Evolutionary conservation across 108 stramenopile genomes (phyloP).

Genomic region (Heterococcus sp.): DNA sequence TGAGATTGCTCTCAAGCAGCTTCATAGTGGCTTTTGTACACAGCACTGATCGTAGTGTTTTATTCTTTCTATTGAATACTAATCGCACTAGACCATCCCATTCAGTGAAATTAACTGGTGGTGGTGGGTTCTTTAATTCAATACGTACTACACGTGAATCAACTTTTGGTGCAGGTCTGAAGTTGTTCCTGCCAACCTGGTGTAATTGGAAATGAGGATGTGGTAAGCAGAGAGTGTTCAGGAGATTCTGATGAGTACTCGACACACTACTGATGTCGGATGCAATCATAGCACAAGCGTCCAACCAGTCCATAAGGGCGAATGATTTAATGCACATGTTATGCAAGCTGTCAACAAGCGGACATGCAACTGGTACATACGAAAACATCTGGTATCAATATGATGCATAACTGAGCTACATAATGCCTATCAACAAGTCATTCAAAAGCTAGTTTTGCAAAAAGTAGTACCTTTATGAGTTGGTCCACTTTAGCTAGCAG

Average conservation of each 20-base stretch:
- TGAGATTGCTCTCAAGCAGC: conserved; percentile 82
- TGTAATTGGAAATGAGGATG: background rate
- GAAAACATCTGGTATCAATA: too few species aligned
- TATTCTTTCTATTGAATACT: conserved; percentile 60
- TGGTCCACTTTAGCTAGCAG: conserved; percentile 95
- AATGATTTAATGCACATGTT: too few species aligned
- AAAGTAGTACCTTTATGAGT: conserved; percentile 77
- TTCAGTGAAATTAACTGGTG: conserved; percentile 94
- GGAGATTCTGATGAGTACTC: too few species aligned
- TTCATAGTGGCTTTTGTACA: conserved; percentile 47
- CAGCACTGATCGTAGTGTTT: conserved; percentile 39
- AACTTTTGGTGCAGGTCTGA: conserved; percentile 90
- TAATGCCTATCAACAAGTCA: too few species aligned
- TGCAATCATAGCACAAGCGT: too few species aligned
- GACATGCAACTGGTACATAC: too few species aligned
- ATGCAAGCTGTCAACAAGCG: too few species aligned
- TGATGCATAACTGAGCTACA: too few species aligned
- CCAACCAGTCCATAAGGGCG: too few species aligned
- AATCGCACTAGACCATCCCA: conserved; percentile 94
- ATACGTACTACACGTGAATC: conserved; percentile 73
- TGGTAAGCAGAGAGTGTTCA: too few species aligned
- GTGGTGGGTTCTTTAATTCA: conserved; percentile 90
- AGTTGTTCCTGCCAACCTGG: conserved; percentile 83
- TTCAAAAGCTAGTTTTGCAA: too few species aligned
- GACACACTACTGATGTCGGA: too few species aligned